Evolutionary conservation across 2,329 filamentous ascomycete genomes (phyloP).

Genomic region (Pseudogymnoascus sp.): DNA sequence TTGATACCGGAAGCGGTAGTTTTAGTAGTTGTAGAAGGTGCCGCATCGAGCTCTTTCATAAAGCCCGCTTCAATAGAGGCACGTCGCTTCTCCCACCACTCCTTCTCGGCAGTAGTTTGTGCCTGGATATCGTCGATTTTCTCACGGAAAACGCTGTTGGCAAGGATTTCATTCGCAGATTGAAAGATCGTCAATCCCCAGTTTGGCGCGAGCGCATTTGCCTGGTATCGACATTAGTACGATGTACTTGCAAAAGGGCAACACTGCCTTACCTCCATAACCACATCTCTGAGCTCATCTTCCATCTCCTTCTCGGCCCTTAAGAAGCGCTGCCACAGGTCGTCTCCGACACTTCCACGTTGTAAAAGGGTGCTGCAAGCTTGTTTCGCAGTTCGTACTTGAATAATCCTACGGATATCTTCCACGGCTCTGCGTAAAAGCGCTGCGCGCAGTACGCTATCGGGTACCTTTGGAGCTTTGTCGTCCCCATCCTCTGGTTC

Average conservation of each 20-base stretch:
- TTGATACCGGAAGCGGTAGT: conserved; percentile 32
- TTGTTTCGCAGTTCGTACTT: conserved; percentile 81
- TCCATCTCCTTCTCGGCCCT: conserved; percentile 97
- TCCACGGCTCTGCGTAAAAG: conserved; percentile 83
- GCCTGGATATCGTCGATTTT: conserved; percentile 68
- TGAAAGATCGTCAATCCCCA: conserved; percentile 98
- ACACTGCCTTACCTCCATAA: conserved; percentile 63
- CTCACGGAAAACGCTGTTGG: conserved; percentile 70
- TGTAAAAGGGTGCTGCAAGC: conserved; percentile 78
- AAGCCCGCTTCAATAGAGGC: conserved; percentile 67
- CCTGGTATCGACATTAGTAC: conserved; percentile 44
- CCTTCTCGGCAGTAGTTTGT: conserved; percentile 66
- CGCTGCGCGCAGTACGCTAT: conserved; percentile 79
- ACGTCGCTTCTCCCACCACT: conserved; percentile 87
- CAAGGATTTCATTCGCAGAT: conserved; percentile 89
- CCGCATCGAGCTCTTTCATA: conserved; percentile 75
- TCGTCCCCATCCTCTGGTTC: conserved; percentile 54
- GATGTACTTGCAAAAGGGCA: conserved; percentile 12
- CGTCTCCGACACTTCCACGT: conserved; percentile 88
- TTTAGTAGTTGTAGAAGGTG: conserved; percentile 42
- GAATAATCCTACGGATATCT: conserved; percentile 85
- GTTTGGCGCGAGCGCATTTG: conserved; percentile 78
- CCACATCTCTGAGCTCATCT: conserved; percentile 88
- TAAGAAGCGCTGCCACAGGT: conserved; percentile 87
- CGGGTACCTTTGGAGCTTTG: conserved; percentile 65